Evolutionary conservation across 257 asterid genomes (phyloP).

Genomic region (Forsythia suspensa): DNA sequence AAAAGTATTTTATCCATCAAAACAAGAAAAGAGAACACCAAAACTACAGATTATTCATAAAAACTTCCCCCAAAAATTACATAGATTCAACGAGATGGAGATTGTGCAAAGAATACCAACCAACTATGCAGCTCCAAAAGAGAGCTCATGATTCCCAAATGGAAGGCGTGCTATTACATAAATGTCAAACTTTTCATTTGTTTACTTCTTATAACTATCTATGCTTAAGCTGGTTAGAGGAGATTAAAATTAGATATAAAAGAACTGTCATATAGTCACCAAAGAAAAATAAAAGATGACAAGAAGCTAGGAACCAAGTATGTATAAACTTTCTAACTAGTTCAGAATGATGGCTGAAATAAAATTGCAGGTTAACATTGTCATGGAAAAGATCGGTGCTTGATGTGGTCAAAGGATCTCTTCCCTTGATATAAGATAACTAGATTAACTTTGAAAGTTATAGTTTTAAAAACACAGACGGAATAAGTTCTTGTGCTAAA

Average conservation of each 20-base stretch:
- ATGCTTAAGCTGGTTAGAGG: not conserved
- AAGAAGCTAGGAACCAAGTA: not conserved
- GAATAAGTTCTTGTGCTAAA: not conserved
- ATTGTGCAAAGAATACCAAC: not conserved
- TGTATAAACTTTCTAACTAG: not conserved
- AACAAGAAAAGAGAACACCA: not conserved
- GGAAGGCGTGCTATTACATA: not conserved
- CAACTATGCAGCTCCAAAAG: not conserved
- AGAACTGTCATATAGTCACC: not conserved
- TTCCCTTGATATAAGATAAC: not conserved
- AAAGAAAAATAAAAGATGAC: not conserved
- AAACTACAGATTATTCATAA: not conserved
- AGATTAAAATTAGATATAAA: not conserved
- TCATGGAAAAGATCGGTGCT: not conserved
- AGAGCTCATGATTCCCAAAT: not conserved
- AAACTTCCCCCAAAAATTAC: not conserved
- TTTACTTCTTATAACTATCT: not conserved
- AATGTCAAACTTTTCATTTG: not conserved
- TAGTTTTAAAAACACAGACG: not conserved
- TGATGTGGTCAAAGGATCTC: not conserved
- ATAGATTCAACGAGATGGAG: not conserved
- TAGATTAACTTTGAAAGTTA: not conserved
- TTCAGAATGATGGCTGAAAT: not conserved
- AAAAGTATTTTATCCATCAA: not conserved
- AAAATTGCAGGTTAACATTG: not conserved